These are phyloP conservation scores for Exophiala bonariae DNA, from an alignment of 2,329 filamentous ascomycete genomes.

Conservation along the genomic window DNA sequence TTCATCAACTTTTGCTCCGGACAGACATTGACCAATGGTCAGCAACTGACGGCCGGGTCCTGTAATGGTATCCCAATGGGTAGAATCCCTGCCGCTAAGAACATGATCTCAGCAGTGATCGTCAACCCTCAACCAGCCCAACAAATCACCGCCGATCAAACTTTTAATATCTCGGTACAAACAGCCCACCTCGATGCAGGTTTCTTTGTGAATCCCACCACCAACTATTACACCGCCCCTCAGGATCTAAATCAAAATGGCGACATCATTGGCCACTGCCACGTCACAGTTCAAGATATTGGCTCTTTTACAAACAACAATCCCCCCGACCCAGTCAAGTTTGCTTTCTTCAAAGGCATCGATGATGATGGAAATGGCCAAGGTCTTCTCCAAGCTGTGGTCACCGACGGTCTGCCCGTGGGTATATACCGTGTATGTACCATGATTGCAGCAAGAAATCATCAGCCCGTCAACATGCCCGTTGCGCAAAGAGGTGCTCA, in stretches of 20 bases:
- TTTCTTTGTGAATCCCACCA: conserved; percentile 54
- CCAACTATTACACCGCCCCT: conserved; percentile 57
- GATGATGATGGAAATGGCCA: conserved; percentile 59
- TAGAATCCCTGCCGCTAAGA: conserved; percentile 50
- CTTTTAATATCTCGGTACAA: conserved; percentile 52
- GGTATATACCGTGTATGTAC: conserved; percentile 67
- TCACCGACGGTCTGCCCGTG: conserved; percentile 59
- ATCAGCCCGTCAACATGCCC: conserved; percentile 62
- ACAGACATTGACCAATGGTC: conserved; percentile 56
- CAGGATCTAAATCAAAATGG: conserved; percentile 47
- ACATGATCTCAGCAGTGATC: conserved; percentile 60
- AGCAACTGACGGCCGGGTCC: conserved; percentile 50
- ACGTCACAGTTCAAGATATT: conserved; percentile 54
- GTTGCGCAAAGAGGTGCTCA: conserved; percentile 67
- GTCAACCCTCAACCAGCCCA: conserved; percentile 46
- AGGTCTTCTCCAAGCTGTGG: conserved; percentile 54
- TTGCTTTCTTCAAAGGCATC: conserved; percentile 61
- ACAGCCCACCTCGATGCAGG: conserved; percentile 52
- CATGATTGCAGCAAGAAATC: conserved; percentile 64
- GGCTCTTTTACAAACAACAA: conserved; percentile 26
- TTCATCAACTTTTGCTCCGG: conserved; percentile 63
- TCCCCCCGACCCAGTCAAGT: conserved; percentile 44
- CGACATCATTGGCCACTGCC: conserved; percentile 39
- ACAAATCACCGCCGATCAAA: conserved; percentile 40
- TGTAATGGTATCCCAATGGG: conserved; percentile 62